phyloP scores from a whole-genome alignment of 495 filamentous ascomycete genomes.

The Xanthoparmelia taractica region DNA sequence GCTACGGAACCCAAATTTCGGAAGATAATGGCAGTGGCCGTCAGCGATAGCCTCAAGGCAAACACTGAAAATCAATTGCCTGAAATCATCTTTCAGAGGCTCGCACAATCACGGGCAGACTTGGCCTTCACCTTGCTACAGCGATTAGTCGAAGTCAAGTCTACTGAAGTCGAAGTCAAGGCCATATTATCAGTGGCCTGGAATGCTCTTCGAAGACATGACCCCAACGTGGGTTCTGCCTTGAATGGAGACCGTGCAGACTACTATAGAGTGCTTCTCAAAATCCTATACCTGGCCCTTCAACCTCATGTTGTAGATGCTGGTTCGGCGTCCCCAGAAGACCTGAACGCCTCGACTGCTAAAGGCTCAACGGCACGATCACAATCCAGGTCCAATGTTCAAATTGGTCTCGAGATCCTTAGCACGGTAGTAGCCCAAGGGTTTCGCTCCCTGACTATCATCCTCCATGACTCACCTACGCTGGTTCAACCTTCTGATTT shows the following conservation, averaged over 20 bases:
- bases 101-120: conserved; percentile 64
- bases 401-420: conserved; percentile 62
- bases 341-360: conserved; percentile 15
- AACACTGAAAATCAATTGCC: conserved; percentile 59
- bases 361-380: conserved; percentile 27
- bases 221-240: conserved; percentile 56
- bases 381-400: conserved; percentile 26
- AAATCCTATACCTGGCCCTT: conserved; percentile 75
- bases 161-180: conserved; percentile 52
- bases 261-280: conserved; percentile 76
- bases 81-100: conserved; percentile 61
- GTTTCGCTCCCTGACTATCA: conserved; percentile 66
- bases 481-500: conserved; percentile 60
- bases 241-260: conserved; percentile 52
- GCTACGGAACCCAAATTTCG: conserved; percentile 54
- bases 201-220: conserved; percentile 55
- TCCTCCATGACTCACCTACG: conserved; percentile 58
- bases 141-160: conserved; percentile 56
- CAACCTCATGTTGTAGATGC: conserved; percentile 44
- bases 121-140: conserved; percentile 71
- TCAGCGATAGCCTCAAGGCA: conserved; percentile 61
- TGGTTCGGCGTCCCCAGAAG: conserved; percentile 8
- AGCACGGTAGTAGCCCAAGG: conserved; percentile 70
- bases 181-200: conserved; percentile 58
- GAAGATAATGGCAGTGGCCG: conserved; percentile 57